These are phyloP conservation scores for Epichloe coenophiala DNA, from an alignment of 2,329 filamentous ascomycete genomes.

Conservation along the genomic window DNA sequence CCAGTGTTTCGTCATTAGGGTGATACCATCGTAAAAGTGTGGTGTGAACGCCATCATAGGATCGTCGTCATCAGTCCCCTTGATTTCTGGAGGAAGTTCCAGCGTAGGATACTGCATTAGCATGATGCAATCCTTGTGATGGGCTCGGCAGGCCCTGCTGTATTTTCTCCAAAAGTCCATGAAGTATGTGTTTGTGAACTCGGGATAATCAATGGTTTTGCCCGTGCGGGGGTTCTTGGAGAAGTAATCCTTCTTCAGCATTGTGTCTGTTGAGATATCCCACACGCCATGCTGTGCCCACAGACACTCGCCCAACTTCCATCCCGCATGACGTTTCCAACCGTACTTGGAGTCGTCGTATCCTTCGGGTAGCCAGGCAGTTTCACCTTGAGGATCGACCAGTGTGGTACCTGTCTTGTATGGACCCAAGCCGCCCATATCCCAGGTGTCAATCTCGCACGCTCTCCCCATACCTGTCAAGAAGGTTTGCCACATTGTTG, in stretches of 20 bases:
- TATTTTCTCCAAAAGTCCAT: slow-evolving; percentile 74
- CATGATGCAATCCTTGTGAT: slow-evolving; percentile 73
- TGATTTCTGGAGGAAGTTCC: slow-evolving; percentile 79
- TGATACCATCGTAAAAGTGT: slow-evolving; percentile 95
- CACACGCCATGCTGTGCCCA: slow-evolving; percentile 97
- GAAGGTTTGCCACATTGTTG: slow-evolving; percentile 88
- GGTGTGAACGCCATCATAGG: slow-evolving; percentile 82
- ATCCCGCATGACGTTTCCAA: slow-evolving; percentile 75
- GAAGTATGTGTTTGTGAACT: slow-evolving; percentile 85
- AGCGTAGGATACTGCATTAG: slow-evolving; percentile 85
- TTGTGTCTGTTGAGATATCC: slow-evolving; percentile 65
- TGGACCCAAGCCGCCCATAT: slow-evolving; percentile 84
- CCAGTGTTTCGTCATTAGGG: slow-evolving; percentile 96
- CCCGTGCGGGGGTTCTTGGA: slow-evolving; percentile 62
- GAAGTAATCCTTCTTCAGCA: slow-evolving; percentile 83
- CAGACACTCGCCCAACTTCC: slow-evolving; percentile 87
- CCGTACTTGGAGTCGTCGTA: slow-evolving; percentile 83
- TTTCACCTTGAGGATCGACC: slow-evolving; percentile 76
- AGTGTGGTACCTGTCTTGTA: slow-evolving; percentile 75
- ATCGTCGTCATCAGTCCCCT: slow-evolving; percentile 80
- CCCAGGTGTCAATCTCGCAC: slow-evolving; percentile 83
- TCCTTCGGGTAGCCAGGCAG: slow-evolving; percentile 68
- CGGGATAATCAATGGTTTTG: slow-evolving; percentile 61
- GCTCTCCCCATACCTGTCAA: slow-evolving; percentile 82
- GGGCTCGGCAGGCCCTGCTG: slow-evolving; percentile 55